Conservation (phyloP, 345 rosid genomes). For the Raphanus raphanistrum region DNA sequence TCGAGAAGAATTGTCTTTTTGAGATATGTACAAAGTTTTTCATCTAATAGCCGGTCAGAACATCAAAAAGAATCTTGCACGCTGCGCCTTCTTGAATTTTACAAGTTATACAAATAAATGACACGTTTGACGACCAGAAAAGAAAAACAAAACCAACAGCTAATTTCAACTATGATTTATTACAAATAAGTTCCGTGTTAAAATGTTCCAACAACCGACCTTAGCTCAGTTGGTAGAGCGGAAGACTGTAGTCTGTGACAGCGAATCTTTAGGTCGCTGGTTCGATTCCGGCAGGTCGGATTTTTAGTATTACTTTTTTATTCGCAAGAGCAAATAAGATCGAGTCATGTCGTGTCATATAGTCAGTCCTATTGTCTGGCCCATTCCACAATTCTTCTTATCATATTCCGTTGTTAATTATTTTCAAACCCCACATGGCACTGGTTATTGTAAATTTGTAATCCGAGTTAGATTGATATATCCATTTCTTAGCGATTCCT, state of each 20-base stretch:
- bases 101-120: not conserved
- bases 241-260: constrained; percentile 85
- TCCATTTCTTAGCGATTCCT: not conserved
- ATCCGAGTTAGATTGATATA: not conserved
- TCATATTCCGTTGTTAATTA: constrained; percentile 12
- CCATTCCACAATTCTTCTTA: constrained; percentile 12
- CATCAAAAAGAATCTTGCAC: not conserved
- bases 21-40: not conserved
- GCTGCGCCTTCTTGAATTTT: not conserved
- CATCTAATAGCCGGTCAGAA: not conserved
- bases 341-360: not conserved
- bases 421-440: constrained; percentile 15
- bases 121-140: not conserved
- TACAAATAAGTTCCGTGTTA: not conserved
- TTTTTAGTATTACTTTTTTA: too few species aligned
- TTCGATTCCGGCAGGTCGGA: constrained; percentile 40
- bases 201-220: constrained; percentile 46
- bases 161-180: not conserved
- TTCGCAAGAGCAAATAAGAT: not conserved
- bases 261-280: constrained; percentile 38
- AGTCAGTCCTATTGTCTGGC: not conserved
- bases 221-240: constrained; percentile 99
- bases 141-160: not conserved
- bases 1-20: constrained; percentile 11
- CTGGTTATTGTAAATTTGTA: constrained; percentile 5